These are phyloP conservation scores for Fulvia fulva DNA, from an alignment of 2,329 filamentous ascomycete genomes.

Conservation along the genomic window DNA sequence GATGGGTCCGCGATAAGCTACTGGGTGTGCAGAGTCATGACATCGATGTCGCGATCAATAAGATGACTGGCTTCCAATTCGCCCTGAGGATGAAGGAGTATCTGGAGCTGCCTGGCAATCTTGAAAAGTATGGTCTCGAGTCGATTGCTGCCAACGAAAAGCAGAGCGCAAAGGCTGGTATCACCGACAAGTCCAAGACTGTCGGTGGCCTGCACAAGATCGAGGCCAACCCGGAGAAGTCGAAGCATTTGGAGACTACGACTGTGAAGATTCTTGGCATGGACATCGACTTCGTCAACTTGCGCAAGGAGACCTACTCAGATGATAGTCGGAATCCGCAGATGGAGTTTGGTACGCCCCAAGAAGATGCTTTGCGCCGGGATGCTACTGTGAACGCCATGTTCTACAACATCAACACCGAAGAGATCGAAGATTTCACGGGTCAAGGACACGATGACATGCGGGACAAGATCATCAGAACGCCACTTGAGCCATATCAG, in stretches of 20 bases:
- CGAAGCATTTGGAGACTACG: constrained; percentile 90
- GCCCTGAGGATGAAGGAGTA: constrained; percentile 66
- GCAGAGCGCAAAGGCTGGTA: constrained; percentile 38
- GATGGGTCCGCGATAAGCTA: constrained; percentile 84
- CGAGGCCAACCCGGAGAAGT: constrained; percentile 88
- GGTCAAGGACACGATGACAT: constrained; percentile 70
- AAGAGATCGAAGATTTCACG: constrained; percentile 79
- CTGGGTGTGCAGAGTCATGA: constrained; percentile 69
- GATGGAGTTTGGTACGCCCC: constrained; percentile 88
- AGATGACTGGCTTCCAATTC: constrained; percentile 76
- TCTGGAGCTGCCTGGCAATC: constrained; percentile 57
- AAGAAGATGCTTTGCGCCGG: constrained; percentile 82
- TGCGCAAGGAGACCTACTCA: constrained; percentile 85
- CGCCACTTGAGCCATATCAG: constrained; percentile 80
- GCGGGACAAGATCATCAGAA: constrained; percentile 67
- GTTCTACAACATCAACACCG: constrained; percentile 87
- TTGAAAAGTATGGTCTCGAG: constrained; percentile 56
- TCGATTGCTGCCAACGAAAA: constrained; percentile 36
- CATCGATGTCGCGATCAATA: constrained; percentile 81
- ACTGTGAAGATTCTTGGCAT: constrained; percentile 80
- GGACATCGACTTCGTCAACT: constrained; percentile 90
- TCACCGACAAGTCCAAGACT: constrained; percentile 50
- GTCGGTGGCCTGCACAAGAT: constrained; percentile 82
- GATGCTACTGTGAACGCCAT: constrained; percentile 94
- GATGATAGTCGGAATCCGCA: constrained; percentile 86